A percentile compares a stretch with the other conserved stretches of the same genome.
These are phyloP conservation scores for Kodamaea sp. DNA, from an alignment of 1,139 yeast genomes.

Conservation along the genomic window DNA sequence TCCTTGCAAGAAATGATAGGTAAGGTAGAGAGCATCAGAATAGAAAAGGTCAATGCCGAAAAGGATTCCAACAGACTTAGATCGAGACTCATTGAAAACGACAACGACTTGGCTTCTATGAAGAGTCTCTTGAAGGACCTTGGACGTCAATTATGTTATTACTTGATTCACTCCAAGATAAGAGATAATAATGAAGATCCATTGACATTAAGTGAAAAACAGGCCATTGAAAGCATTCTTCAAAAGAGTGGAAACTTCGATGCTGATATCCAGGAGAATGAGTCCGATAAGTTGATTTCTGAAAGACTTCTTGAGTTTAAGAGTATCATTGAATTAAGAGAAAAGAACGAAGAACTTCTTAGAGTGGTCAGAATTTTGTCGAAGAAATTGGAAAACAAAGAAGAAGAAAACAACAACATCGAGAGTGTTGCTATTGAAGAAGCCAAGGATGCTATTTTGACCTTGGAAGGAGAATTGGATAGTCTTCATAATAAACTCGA, in stretches of 20 bases:
- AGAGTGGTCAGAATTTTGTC: slow-evolving; percentile 70
- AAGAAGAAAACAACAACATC: slow-evolving; percentile 38
- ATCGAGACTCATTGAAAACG: slow-evolving; percentile 36
- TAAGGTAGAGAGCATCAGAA: slow-evolving; percentile 37
- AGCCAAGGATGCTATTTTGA: slow-evolving; percentile 74
- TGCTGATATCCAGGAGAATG: slow-evolving; percentile 42
- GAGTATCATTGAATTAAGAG: slow-evolving; percentile 65
- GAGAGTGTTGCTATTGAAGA: slow-evolving; percentile 67
- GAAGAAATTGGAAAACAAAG: slow-evolving; percentile 60
- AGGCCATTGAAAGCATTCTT: slow-evolving; percentile 49
- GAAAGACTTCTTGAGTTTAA: slow-evolving; percentile 73
- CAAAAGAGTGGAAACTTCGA: slow-evolving; percentile 37
- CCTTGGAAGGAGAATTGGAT: slow-evolving; percentile 63
- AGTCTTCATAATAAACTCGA: slow-evolving; percentile 50
- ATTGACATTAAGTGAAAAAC: slow-evolving; percentile 56
- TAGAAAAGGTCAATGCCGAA: slow-evolving; percentile 45
- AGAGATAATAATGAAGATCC: slow-evolving; percentile 56
- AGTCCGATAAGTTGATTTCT: slow-evolving; percentile 70
- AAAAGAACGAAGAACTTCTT: slow-evolving; percentile 71
- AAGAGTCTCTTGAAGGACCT: slow-evolving; percentile 67
- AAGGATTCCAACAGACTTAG: slow-evolving; percentile 36
- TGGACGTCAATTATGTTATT: slow-evolving; percentile 75
- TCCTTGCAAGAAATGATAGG: slow-evolving; percentile 42
- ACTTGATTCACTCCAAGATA: slow-evolving; percentile 66
- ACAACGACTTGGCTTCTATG: slow-evolving; percentile 45